Base-by-base conservation (phyloP, 768 basidiomycete species). In the Hebeloma cylindrosporum region DNA sequence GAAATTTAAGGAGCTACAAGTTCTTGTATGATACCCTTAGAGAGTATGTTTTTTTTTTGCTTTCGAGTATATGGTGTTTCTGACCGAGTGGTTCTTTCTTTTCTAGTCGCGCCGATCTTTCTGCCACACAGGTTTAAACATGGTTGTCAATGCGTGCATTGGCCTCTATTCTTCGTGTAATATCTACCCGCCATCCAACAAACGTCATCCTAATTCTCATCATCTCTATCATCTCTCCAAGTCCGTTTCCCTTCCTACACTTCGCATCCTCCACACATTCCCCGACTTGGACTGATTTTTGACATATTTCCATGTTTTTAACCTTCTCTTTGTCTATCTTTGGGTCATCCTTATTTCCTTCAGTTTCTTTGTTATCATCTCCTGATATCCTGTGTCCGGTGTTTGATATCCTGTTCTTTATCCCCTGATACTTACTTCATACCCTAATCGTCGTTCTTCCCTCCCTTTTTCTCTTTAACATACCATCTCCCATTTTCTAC, bases 1-100 rank as follows among this genome's bases (percentile, higher is more conserved):
- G 96, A 21, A 89, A 90, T 61, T 71, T 95, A 62, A 80, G 89
- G 69, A 91, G 89, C 65, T 97, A 92, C 70, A 91, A 92, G 68
- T 93, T 88, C 66, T 70, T 93, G 66, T 92, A 93, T 62, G 90
- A 93, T 71, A 83, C 79, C 47, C 71, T 93, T 62, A 78, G 89
- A 79, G 79, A 87, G 90, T 93, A 63, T 58, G 90, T 80, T 43
- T 53, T 43, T 45, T 25, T 34, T 14, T 52, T 30, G 43, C 16
- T 38, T 42, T 29, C 37, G 5, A 7, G 32, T 29, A 16, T 23
- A 16, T 35, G 18, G 20, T n/a, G 7, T 29, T 25, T 13, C n/a
- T 42, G 23, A 4, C 37, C 16, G 27, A 42, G 27, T 37, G 43
- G 17, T 36, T 27, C 33, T 32, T 49, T 45, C 31, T 40, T 41